Evolutionary conservation across 495 filamentous ascomycete genomes (phyloP).

Genomic region (Clavariopsis aquatica): DNA sequence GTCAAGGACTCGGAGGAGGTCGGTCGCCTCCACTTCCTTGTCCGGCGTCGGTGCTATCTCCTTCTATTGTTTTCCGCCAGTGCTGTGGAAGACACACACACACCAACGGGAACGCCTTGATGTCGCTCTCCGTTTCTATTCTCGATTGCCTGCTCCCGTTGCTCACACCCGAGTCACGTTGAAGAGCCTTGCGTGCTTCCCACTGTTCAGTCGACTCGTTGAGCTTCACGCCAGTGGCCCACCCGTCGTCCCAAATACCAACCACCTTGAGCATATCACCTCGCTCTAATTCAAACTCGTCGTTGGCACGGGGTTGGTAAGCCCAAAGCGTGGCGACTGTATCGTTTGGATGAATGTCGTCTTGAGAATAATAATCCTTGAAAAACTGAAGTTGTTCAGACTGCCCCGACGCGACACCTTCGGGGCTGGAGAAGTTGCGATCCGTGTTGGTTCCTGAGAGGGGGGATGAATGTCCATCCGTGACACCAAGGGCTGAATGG

Average conservation of each 20-base stretch:
- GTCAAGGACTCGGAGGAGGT: slow-evolving; percentile 32
- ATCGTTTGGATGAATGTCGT: slow-evolving; percentile 91
- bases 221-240: slow-evolving; percentile 90
- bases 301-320: slow-evolving; percentile 87
- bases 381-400: slow-evolving; percentile 94
- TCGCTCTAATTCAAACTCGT: slow-evolving; percentile 91
- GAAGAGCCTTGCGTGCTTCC: slow-evolving; percentile 70
- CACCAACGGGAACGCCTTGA: slow-evolving; percentile 97
- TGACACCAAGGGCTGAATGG: slow-evolving; percentile 69
- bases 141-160: slow-evolving; percentile 67
- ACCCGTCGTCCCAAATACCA: slow-evolving; percentile 99
- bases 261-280: slow-evolving; percentile 99
- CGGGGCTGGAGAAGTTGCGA: slow-evolving; percentile 78
- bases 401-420: slow-evolving; percentile 80
- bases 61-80: slow-evolving; percentile 96
- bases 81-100: slow-evolving; percentile 97
- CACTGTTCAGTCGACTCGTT: slow-evolving; percentile 85
- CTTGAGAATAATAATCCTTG: slow-evolving; percentile 98
- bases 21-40: slow-evolving; percentile 31
- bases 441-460: slow-evolving; percentile 60
- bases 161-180: slow-evolving; percentile 92
- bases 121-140: slow-evolving; percentile 70
- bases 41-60: slow-evolving; percentile 53
- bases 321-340: slow-evolving; percentile 93
- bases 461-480: slow-evolving; percentile 74